These are phyloP conservation scores for Apiospora sp. DNA, from an alignment of 2,329 filamentous ascomycete species.

Conservation along the genomic window DNA sequence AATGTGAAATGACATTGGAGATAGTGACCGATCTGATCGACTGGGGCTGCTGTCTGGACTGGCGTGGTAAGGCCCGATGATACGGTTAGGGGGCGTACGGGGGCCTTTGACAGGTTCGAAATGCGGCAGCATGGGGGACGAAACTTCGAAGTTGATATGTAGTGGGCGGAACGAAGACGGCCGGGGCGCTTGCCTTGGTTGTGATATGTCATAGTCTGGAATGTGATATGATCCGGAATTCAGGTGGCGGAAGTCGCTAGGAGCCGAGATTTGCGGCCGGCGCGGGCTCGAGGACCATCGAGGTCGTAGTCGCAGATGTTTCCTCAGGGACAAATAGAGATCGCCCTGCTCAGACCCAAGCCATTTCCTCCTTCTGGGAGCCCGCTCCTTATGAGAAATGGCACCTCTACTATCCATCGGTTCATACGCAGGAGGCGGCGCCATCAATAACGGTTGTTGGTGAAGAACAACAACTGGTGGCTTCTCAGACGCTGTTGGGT, in stretches of 20 bases:
- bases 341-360: constrained; percentile 49
- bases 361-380: constrained; percentile 44
- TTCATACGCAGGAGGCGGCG: constrained; percentile 41
- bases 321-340: constrained; percentile 56
- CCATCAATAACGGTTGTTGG: constrained; percentile 44
- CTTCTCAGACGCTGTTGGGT: constrained; percentile 39
- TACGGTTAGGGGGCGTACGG: constrained; percentile 8
- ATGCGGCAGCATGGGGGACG: constrained; percentile 65
- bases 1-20: constrained; percentile 57
- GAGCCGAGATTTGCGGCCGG: constrained; percentile 64
- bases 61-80: constrained; percentile 25
- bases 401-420: constrained; percentile 32
- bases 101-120: constrained; percentile 50
- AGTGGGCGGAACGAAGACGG: constrained; percentile 58
- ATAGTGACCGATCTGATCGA: constrained; percentile 36
- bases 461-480: constrained; percentile 48
- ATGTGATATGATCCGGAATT: constrained; percentile 48
- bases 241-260: constrained; percentile 67
- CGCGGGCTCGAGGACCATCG: constrained; percentile 49
- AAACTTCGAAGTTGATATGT: constrained; percentile 62
- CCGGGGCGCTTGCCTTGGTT: constrained; percentile 40
- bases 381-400: constrained; percentile 41
- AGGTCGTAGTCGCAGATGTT: constrained; percentile 46
- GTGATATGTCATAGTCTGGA: constrained; percentile 35
- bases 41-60: constrained; percentile 45